These are phyloP conservation scores for Tephrocybe sp. DNA, from an alignment of 768 basidiomycete species.

Conservation along the genomic window DNA sequence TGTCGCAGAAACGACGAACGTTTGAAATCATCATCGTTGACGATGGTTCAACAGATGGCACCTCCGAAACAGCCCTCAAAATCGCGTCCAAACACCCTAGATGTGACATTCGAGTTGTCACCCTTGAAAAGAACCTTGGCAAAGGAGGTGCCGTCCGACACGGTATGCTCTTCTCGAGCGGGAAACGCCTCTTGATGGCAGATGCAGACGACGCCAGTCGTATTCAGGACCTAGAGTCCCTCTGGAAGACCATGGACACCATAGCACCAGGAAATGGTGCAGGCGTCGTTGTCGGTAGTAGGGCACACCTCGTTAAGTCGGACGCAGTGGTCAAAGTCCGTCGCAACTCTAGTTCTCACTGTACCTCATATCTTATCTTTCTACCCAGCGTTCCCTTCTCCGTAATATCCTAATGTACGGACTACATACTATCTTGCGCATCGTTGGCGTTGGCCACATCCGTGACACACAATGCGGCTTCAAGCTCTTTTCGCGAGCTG, in stretches of 20 bases:
- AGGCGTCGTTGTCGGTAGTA: slow-evolving; percentile 79
- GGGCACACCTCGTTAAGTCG: slow-evolving; percentile 90
- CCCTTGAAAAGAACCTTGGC: slow-evolving; percentile 76
- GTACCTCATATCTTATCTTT: not conserved
- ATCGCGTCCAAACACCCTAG: slow-evolving; percentile 56
- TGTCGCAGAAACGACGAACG: slow-evolving; percentile 42
- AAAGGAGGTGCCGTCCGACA: slow-evolving; percentile 94
- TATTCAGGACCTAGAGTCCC: slow-evolving; percentile 77
- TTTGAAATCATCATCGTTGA: slow-evolving; percentile 88
- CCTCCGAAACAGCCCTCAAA: slow-evolving; percentile 58
- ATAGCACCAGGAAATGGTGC: slow-evolving; percentile 46
- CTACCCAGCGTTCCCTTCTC: slow-evolving; percentile 72
- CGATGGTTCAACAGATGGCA: slow-evolving; percentile 83
- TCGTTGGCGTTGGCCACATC: slow-evolving; percentile 88
- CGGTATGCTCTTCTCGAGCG: slow-evolving; percentile 82
- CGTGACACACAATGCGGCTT: slow-evolving; percentile 97
- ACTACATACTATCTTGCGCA: slow-evolving; percentile 82
- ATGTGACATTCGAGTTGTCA: slow-evolving; percentile 73
- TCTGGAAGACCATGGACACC: slow-evolving; percentile 74
- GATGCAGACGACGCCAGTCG: slow-evolving; percentile 94
- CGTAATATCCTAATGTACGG: slow-evolving; percentile 95
- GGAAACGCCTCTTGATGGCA: slow-evolving; percentile 79
- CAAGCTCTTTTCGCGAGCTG: slow-evolving; percentile 86
- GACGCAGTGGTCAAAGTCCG: slow-evolving; percentile 91
- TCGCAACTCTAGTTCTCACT: not conserved